Percentiles rank a stretch among this genome's conserved stretches.
phyloP scores from a whole-genome alignment of 306 rosid genomes.

The Psophocarpus tetragonolobus region DNA sequence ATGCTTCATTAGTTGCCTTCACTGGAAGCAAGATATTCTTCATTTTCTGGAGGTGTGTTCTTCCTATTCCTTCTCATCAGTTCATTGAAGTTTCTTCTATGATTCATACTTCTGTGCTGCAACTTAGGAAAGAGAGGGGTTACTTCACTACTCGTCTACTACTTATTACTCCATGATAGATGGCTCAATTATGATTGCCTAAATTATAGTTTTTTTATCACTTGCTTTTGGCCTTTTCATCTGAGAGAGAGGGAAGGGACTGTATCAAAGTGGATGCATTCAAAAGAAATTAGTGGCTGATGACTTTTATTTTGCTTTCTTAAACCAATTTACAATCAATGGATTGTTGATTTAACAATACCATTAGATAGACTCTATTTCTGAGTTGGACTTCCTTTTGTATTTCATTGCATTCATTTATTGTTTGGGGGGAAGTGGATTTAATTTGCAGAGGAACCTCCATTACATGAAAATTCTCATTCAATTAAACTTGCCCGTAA shows the following conservation, averaged over 20 bases:
- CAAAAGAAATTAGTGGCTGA: background rate
- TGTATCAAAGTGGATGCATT: background rate
- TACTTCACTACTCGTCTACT: background rate
- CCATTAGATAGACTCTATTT: conserved; percentile 12
- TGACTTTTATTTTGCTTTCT: conserved; percentile 6
- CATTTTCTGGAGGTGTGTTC: conserved; percentile 53
- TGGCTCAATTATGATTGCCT: conserved; percentile 6
- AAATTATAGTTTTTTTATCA: background rate
- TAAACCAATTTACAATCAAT: background rate
- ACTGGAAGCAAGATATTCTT: conserved; percentile 65
- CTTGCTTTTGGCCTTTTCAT: background rate
- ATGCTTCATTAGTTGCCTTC: conserved; percentile 57
- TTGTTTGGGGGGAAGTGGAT: background rate
- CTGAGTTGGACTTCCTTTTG: conserved; percentile 13
- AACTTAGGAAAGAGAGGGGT: background rate
- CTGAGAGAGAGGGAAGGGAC: background rate
- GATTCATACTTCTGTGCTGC: background rate
- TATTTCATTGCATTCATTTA: background rate
- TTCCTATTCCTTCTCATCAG: conserved; percentile 6
- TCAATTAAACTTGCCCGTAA: background rate
- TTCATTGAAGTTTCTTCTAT: background rate
- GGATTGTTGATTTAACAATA: conserved; percentile 19
- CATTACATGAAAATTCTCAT: conserved; percentile 5
- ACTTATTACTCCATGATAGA: background rate
- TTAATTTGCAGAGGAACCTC: conserved; percentile 23